Evolutionary conservation across 2,329 filamentous ascomycete species (phyloP).

Genomic region (Colletotrichum australisinense): DNA sequence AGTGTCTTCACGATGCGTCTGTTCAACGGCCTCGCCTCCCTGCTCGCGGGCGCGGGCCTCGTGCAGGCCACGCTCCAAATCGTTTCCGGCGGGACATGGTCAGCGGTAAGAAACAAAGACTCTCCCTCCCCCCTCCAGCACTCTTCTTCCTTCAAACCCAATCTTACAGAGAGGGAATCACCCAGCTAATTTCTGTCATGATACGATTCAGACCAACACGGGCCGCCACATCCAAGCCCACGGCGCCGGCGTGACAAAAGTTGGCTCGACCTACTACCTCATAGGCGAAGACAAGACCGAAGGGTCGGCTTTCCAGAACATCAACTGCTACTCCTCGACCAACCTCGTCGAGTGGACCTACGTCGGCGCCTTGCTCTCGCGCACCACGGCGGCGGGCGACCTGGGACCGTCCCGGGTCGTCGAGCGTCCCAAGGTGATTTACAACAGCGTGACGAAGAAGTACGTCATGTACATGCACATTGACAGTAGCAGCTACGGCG

Average conservation of each 20-base stretch:
- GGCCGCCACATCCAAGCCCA: conserved; percentile 74
- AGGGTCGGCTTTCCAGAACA: conserved; percentile 70
- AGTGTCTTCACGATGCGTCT: conserved; percentile 18
- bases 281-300: conserved; percentile 77
- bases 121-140: neutral
- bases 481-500: conserved; percentile 69
- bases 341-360: conserved; percentile 74
- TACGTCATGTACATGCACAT: conserved; percentile 79
- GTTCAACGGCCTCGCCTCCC: conserved; percentile 2
- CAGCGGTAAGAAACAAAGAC: conserved; percentile 46
- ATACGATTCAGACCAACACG: conserved; percentile 48
- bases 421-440: conserved; percentile 76
- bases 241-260: conserved; percentile 67
- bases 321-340: conserved; percentile 76
- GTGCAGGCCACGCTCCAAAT: conserved; percentile 45
- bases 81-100: conserved; percentile 59
- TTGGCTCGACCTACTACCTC: conserved; percentile 71
- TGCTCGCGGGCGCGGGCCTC: conserved; percentile 21
- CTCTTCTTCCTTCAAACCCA: neutral
- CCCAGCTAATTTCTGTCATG: neutral
- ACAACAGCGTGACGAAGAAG: conserved; percentile 69
- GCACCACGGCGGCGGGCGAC: conserved; percentile 61
- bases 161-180: too few relatives aligned
- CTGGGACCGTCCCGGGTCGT: conserved; percentile 72
- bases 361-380: conserved; percentile 68